Percentiles rank a stretch among this genome's conserved stretches.
These are phyloP conservation scores for Tagetes patula DNA, from an alignment of 129 eudicot genomes.

Conservation along the genomic window DNA sequence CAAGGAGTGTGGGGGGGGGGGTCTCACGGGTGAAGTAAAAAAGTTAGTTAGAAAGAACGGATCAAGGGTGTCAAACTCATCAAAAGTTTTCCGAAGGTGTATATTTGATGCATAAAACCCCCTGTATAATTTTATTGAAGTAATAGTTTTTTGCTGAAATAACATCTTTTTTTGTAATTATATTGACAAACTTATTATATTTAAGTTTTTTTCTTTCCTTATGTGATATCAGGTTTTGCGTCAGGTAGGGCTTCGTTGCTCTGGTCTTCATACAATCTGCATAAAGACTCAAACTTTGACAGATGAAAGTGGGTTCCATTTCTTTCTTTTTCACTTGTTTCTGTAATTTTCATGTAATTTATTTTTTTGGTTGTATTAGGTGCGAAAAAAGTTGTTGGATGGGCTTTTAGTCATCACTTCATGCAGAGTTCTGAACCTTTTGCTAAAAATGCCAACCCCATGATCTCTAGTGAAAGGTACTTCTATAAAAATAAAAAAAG, in stretches of 20 bases:
- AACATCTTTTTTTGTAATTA: background rate
- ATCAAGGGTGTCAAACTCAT: no score
- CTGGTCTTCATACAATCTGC: conserved; percentile 61
- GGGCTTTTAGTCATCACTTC: conserved; percentile 90
- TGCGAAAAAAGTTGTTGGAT: conserved; percentile 81
- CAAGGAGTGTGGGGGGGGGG: no score
- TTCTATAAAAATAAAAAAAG: no score
- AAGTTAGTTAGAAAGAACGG: no score
- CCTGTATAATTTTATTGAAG: no score
- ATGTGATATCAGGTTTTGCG: conserved; percentile 56
- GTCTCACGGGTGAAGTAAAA: no score
- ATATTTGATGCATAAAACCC: no score
- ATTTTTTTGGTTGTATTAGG: conserved; percentile 28
- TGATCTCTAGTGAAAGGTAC: conserved; percentile 75
- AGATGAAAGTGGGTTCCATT: conserved; percentile 58
- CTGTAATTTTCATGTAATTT: background rate
- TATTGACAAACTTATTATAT: background rate
- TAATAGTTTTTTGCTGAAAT: no score
- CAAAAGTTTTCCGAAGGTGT: no score
- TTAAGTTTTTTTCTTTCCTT: background rate
- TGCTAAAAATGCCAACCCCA: conserved; percentile 54
- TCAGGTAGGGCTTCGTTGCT: conserved; percentile 55
- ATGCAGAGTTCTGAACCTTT: conserved; percentile 66
- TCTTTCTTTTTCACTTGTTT: background rate
- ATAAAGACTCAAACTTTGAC: conserved; percentile 85